Conservation (phyloP, 192 early-diverging fungal species). For the Lobulomyces angularis region DNA sequence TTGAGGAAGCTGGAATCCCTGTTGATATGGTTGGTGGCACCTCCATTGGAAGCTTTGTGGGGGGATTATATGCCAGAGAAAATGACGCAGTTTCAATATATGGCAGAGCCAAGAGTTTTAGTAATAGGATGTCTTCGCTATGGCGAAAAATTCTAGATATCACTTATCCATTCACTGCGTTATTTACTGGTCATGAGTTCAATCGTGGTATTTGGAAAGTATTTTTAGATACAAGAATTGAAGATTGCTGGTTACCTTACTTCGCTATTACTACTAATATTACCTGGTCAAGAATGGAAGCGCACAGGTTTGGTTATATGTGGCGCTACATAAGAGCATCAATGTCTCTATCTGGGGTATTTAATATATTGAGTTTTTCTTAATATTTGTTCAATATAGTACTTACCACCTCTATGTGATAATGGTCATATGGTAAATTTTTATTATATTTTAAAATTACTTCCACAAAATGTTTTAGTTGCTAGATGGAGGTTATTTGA, state of each 20-base stretch:
- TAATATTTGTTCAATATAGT: too few species aligned
- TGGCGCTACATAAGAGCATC: slow-evolving; percentile 97
- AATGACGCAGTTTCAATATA: slow-evolving; percentile 78
- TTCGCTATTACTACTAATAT: slow-evolving; percentile 94
- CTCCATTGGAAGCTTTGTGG: slow-evolving; percentile 89
- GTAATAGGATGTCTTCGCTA: slow-evolving; percentile 59
- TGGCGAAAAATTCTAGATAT: slow-evolving; percentile 88
- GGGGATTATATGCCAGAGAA: slow-evolving; percentile 82
- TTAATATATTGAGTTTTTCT: too few species aligned
- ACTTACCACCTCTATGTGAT: slow-evolving; percentile 90
- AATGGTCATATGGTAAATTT: slow-evolving; percentile 92
- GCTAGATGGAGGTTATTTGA: slow-evolving; percentile 97
- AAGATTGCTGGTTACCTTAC: slow-evolving; percentile 96
- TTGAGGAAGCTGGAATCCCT: slow-evolving; percentile 95
- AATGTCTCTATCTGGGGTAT: slow-evolving; percentile 95
- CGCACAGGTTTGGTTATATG: slow-evolving; percentile 82
- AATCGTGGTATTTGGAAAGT: slow-evolving; percentile 95
- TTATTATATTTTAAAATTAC: too few species aligned
- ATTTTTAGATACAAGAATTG: slow-evolving; percentile 81
- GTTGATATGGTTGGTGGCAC: slow-evolving; percentile 98
- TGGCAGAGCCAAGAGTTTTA: slow-evolving; percentile 75
- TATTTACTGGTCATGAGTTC: slow-evolving; percentile 88
- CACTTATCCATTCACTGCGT: slow-evolving; percentile 85
- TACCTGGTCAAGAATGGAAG: slow-evolving; percentile 85
- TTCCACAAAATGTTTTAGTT: too few species aligned